Base-by-base conservation (phyloP, 2,329 filamentous ascomycete genomes). In the Sporothrix curviconia region DNA sequence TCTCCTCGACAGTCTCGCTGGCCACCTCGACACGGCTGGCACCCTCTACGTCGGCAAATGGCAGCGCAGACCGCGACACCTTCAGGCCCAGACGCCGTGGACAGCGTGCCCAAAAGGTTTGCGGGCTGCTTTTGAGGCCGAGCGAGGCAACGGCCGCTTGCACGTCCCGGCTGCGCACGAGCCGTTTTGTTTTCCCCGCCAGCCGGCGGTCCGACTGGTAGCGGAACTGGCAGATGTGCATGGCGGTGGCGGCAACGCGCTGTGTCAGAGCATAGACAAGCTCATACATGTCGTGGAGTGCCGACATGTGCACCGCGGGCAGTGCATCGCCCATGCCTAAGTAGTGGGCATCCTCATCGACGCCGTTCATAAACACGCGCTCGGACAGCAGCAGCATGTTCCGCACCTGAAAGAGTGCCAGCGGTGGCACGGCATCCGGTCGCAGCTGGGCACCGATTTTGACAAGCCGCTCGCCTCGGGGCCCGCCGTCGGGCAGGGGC, bases 321-420 rank as follows among this genome's bases (percentile, higher is more conserved):
- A 75, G 75, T 57, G 32, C 32, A 28, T 81, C 77, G 19, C 79
- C 77, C 7, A 88, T 64, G 39, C 74, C 76, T 34, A 73, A 75
- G 89, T 89, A 95, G 66, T 89, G 91, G 56, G 82, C 78, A 55
- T 83, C 81, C 12, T 76, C 72, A 42, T 80, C 74, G 2, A 74
- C 68, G 12, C 78, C 78, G 43, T 92, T 92, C 89, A 95, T 92
- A 67, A 92, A 94, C 1, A 92, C 64, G 1, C 76, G 74, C 46
- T 80, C 76, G 0, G 87, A 85, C 4, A 94, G 74, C 5, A 72
- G 70, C 4, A 92, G 70, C 82, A 87, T 90, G 9, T 72, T 76
- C 3, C 72, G 69, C 2, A 85, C 66, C 44, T 80, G 73, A 46
- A 94, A 82, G 0, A 92, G 66, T 17, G 74, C 69, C 2, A 79